These are phyloP conservation scores for Neurospora tetraspora DNA, from an alignment of 495 filamentous ascomycete genomes.

Conservation along the genomic window DNA sequence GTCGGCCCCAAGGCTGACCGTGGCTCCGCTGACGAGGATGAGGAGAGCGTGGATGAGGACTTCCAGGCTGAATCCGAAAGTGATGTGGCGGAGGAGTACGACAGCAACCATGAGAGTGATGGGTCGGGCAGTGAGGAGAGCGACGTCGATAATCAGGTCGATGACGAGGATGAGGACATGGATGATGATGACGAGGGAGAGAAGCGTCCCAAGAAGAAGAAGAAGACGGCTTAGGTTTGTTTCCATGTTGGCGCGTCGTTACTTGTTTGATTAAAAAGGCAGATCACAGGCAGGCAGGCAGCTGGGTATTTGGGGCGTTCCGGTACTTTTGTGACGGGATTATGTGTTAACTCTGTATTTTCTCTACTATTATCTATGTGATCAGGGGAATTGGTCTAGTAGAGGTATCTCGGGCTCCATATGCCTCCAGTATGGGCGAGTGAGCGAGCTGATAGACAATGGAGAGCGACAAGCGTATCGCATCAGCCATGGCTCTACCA, in stretches of 20 bases:
- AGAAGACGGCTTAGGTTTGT: constrained; percentile 25
- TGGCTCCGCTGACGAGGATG: constrained; percentile 90
- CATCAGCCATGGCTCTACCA: no score
- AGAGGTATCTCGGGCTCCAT: neutral
- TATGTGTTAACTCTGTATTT: neutral
- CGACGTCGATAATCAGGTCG: constrained; percentile 42
- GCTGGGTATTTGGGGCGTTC: neutral
- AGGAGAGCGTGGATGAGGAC: constrained; percentile 90
- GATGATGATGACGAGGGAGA: constrained; percentile 26
- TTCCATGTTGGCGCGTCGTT: neutral
- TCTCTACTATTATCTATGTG: neutral
- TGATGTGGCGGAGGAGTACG: constrained; percentile 94
- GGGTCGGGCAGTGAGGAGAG: constrained; percentile 52
- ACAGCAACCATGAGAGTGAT: constrained; percentile 79
- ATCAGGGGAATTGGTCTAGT: neutral
- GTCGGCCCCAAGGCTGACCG: constrained; percentile 62
- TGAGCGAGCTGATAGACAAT: neutral
- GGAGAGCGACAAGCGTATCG: neutral
- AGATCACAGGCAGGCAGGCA: neutral
- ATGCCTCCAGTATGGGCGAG: neutral
- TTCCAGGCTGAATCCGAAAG: constrained; percentile 86
- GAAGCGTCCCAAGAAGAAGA: constrained; percentile 40
- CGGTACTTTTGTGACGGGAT: neutral
- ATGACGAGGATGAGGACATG: constrained; percentile 24
- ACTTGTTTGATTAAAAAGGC: constrained; percentile 2